Conservation (phyloP, 768 basidiomycete genomes). For the Leucogyrophana mollusca region DNA sequence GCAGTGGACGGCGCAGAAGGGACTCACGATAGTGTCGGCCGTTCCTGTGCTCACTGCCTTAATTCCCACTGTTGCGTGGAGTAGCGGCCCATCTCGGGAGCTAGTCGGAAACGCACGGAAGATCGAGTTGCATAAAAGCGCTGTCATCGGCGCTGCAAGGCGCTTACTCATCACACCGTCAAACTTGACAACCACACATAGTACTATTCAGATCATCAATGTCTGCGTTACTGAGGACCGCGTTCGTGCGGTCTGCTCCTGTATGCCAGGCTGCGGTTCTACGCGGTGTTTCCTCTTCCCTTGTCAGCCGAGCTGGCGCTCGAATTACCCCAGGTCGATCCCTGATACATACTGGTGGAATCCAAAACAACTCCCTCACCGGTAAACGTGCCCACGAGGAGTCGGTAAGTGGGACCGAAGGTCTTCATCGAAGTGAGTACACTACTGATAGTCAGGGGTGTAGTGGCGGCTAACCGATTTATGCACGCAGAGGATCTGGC, state of each 20-base stretch:
- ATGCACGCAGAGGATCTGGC: slow-evolving; percentile 24
- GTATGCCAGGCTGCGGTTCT: slow-evolving; percentile 9
- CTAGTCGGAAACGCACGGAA: slow-evolving; percentile 24
- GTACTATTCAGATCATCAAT: slow-evolving; percentile 4
- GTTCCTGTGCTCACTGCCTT: neutral
- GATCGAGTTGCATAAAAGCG: slow-evolving; percentile 17
- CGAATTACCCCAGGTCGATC: neutral
- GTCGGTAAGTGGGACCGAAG: slow-evolving; percentile 30
- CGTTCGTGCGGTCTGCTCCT: slow-evolving; percentile 6
- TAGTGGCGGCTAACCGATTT: too few species aligned
- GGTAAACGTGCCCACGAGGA: slow-evolving; percentile 22
- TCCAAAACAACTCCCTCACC: slow-evolving; percentile 19
- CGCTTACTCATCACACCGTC: too few species aligned
- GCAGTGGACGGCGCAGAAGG: too few species aligned
- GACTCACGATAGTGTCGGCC: too few species aligned
- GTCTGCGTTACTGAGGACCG: slow-evolving; percentile 5
- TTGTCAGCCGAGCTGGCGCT: neutral
- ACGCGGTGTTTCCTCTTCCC: neutral
- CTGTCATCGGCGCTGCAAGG: neutral
- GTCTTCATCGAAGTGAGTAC: slow-evolving; percentile 31
- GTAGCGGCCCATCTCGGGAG: slow-evolving; percentile 12
- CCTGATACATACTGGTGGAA: slow-evolving; percentile 23
- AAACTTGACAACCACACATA: too few species aligned
- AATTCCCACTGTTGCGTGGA: neutral
- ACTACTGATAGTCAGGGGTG: neutral